Evolutionary conservation across 345 rosid species (phyloP), one percentile per base, ranked within the genome.

Genomic region (Cardamine resedifolia): DNA sequence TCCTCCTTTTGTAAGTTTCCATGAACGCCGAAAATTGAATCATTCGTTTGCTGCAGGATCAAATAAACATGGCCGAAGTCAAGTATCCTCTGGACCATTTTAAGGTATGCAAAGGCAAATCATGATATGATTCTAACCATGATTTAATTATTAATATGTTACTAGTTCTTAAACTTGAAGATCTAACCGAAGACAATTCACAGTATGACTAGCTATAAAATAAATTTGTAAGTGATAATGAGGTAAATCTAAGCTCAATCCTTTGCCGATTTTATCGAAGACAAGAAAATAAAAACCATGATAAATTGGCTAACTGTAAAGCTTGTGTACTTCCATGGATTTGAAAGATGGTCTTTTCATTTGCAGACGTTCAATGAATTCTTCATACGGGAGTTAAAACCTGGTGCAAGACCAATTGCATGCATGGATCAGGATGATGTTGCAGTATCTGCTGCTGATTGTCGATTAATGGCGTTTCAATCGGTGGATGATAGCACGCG

Each of bases 321-420:
- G 55, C 61, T 49, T 38, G 41, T 64, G 66, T 62, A 44, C 44
- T 15, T 75, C 47, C 23, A 44, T 52, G 50, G 19, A 68, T 62
- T 18, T 69, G 20, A 62, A 75, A 53, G 26, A 36, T 58, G 57
- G 41, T 21, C 59, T 26, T 43, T 64, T 61, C 58, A 64, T 43
- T 33, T 70, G 75, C 86, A 94, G 98, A 91, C 98, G 16, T 91
- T 94, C 80, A 94, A 94, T 82, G 96, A 91, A 63, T 94, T 94
- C 72, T 94, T 94, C 83, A 77, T 89, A 72, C 86, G 98, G 77
- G 98, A 94, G 85, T 76, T 94, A 56, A 89, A 89, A 71, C 92
- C 87, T 41, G 88, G 91, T 74, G 88, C 91, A 64, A 90, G 97
- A 82, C 84, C 90, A 72, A 71, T 91, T 79, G 89, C 96, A n/a